Evolutionary conservation across 1,284 basidiomycete species (phyloP).

Genomic region (Rhizopogon parksii): DNA sequence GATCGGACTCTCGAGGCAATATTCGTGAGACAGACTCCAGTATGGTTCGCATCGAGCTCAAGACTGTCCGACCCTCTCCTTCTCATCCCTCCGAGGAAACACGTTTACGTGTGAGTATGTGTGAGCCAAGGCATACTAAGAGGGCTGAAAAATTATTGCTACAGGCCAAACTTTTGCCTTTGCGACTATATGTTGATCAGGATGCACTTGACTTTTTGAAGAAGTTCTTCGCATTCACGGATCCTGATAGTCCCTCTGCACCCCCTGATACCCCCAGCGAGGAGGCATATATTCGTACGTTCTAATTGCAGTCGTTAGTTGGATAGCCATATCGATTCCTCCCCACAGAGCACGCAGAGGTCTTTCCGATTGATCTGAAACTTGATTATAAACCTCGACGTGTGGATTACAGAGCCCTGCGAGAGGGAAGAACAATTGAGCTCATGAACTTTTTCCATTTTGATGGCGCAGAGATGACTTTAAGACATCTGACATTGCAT

Average conservation of each 20-base stretch:
- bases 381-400: constrained; percentile 98
- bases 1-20: constrained; percentile 77
- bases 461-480: constrained; percentile 95
- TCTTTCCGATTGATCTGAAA: constrained; percentile 87
- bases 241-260: constrained; percentile 41
- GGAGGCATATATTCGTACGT: constrained; percentile 69
- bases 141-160: background rate
- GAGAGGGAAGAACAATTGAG: constrained; percentile 90
- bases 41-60: constrained; percentile 87
- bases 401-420: constrained; percentile 89
- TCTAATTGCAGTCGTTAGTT: background rate
- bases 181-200: constrained; percentile 93
- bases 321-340: background rate
- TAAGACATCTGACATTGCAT: constrained; percentile 86
- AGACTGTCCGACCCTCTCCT: constrained; percentile 64
- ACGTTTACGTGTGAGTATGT: constrained; percentile 62
- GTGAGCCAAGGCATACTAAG: background rate
- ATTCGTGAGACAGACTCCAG: constrained; percentile 83
- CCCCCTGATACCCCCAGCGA: constrained; percentile 32
- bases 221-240: constrained; percentile 89
- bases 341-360: constrained; percentile 74
- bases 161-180: constrained; percentile 82
- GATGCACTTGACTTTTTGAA: constrained; percentile 98
- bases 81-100: constrained; percentile 70
- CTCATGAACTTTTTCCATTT: constrained; percentile 99